Conservation (phyloP, 1,284 basidiomycete species). For the Irpex lacteus region DNA sequence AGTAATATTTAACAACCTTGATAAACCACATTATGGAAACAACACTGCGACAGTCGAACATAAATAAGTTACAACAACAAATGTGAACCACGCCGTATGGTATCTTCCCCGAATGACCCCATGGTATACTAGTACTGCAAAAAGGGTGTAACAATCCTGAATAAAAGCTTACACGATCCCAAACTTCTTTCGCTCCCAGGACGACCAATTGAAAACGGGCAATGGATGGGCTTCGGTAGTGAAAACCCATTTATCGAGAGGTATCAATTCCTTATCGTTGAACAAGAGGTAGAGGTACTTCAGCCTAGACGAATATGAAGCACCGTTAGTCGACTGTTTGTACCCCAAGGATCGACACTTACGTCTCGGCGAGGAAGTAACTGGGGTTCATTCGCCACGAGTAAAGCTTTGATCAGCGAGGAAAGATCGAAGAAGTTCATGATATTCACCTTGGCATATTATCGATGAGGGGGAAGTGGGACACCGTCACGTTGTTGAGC, state of each 20-base stretch:
- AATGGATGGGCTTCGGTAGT: conserved; percentile 84
- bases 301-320: conserved; percentile 55
- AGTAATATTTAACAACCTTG: background rate
- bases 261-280: conserved; percentile 50
- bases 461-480: conserved; percentile 38
- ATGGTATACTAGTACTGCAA: background rate
- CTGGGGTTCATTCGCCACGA: conserved; percentile 29
- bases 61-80: background rate
- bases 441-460: conserved; percentile 61
- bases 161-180: background rate
- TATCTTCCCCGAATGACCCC: too few species aligned
- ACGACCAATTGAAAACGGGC: conserved; percentile 69
- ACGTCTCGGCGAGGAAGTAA: conserved; percentile 72
- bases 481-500: conserved; percentile 43
- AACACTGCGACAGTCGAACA: background rate
- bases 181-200: conserved; percentile 19
- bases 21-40: too few species aligned
- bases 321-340: conserved; percentile 48
- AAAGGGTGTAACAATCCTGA: background rate
- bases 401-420: background rate
- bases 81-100: too few species aligned
- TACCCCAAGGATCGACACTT: conserved; percentile 34
- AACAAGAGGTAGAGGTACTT: conserved; percentile 69
- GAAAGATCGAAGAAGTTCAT: background rate
- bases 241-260: conserved; percentile 75